Conservation (phyloP, 1,139 yeast genomes). For the Saccharomyces uvarum region DNA sequence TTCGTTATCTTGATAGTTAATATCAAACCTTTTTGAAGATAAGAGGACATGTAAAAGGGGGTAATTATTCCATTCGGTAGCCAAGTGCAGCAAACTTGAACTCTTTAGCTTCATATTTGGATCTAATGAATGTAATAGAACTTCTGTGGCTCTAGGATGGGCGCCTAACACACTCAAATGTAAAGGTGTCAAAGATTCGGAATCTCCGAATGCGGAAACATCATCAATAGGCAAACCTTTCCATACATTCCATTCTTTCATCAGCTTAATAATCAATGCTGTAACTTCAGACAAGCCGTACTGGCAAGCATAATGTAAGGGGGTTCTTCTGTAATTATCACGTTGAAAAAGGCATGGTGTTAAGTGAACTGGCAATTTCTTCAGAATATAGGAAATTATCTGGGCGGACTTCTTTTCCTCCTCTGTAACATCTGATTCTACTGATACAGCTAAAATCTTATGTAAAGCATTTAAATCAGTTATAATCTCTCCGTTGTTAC, state of each 20-base stretch:
- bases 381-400: slow-evolving; percentile 38
- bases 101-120: slow-evolving; percentile 35
- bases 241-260: slow-evolving; percentile 47
- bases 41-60: slow-evolving; percentile 51
- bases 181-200: slow-evolving; percentile 73
- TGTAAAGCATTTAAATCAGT: neutral
- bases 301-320: slow-evolving; percentile 84
- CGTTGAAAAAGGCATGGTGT: slow-evolving; percentile 50
- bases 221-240: slow-evolving; percentile 51
- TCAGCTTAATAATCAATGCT: slow-evolving; percentile 45
- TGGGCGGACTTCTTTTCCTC: slow-evolving; percentile 10
- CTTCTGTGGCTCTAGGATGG: slow-evolving; percentile 70
- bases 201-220: slow-evolving; percentile 66
- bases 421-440: slow-evolving; percentile 10
- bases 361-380: slow-evolving; percentile 45
- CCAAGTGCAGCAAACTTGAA: slow-evolving; percentile 54
- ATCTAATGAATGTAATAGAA: slow-evolving; percentile 44
- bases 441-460: neutral
- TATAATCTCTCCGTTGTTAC: neutral
- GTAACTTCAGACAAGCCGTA: slow-evolving; percentile 70
- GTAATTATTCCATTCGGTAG: slow-evolving; percentile 61
- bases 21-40: slow-evolving; percentile 50
- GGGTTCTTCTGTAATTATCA: slow-evolving; percentile 76
- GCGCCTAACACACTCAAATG: slow-evolving; percentile 77
- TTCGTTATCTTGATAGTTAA: slow-evolving; percentile 56